Evolutionary conservation across 2,329 filamentous ascomycete species (phyloP).

Genomic region (Fusarium proliferatum): DNA sequence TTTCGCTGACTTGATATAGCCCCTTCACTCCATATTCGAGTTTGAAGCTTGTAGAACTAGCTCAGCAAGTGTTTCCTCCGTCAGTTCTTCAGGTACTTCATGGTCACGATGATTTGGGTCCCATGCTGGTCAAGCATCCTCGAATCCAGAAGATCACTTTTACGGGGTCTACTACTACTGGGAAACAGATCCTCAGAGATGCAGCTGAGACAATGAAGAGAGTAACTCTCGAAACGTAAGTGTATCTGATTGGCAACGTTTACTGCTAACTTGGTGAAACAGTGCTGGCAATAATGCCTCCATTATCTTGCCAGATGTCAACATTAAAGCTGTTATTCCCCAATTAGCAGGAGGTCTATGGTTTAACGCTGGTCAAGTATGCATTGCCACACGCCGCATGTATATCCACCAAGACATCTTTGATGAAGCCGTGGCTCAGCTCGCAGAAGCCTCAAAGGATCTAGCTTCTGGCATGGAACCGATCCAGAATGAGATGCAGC

Average conservation of each 20-base stretch:
- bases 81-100: slow-evolving; percentile 2
- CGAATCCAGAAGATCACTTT: neutral
- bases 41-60: neutral
- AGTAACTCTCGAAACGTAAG: slow-evolving; percentile 4
- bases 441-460: neutral
- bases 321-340: neutral
- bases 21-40: neutral
- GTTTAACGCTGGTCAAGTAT: slow-evolving; percentile 6
- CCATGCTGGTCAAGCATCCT: neutral
- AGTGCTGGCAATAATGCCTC: slow-evolving; percentile 7
- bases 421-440: neutral
- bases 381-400: neutral
- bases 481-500: neutral
- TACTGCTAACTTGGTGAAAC: neutral
- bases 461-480: neutral
- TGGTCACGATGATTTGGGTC: neutral
- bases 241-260: neutral
- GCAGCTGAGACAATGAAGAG: slow-evolving; percentile 1
- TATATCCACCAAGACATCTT: slow-evolving; percentile 4
- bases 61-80: slow-evolving; percentile 1
- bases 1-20: neutral
- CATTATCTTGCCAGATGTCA: neutral
- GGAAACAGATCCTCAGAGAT: neutral
- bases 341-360: neutral
- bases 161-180: neutral